Evolutionary conservation across 2,329 filamentous ascomycete genomes (phyloP).

Genomic region (Colletotrichum neosansevieriae): DNA sequence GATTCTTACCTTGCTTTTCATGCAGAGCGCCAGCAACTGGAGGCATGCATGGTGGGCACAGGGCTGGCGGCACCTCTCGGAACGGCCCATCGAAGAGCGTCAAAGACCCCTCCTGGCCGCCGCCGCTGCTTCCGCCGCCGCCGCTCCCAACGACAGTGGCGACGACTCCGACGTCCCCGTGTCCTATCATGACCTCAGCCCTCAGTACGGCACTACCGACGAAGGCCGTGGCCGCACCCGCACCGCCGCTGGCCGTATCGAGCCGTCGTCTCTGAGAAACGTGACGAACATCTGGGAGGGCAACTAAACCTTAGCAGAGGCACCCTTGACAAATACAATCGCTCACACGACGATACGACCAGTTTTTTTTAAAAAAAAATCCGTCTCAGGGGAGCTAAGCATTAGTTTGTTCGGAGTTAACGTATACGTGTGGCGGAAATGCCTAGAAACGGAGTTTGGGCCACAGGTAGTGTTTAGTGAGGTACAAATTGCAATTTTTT

Average conservation of each 20-base stretch:
- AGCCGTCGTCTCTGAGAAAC: conserved; percentile 34
- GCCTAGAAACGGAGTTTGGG: neutral
- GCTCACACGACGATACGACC: neutral
- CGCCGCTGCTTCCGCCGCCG: neutral
- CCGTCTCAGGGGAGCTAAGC: neutral
- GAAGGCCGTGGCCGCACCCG: conserved; percentile 18
- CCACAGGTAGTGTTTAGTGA: neutral
- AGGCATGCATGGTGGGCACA: conserved; percentile 41
- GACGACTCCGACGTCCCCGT: conserved; percentile 35
- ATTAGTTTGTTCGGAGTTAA: conserved; percentile 10
- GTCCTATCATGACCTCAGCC: conserved; percentile 32
- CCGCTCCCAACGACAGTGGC: conserved; percentile 23
- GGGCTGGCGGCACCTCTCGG: conserved; percentile 34
- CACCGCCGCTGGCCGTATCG: conserved; percentile 2
- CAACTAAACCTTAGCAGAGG: neutral
- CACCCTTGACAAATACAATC: neutral
- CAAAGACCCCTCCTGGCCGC: conserved; percentile 35
- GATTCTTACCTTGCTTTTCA: conserved; percentile 34
- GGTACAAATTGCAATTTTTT: neutral
- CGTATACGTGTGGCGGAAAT: neutral
- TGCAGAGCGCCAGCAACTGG: conserved; percentile 38
- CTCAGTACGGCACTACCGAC: conserved; percentile 30
- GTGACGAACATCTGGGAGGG: conserved; percentile 32
- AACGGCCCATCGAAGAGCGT: conserved; percentile 26
- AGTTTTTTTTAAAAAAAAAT: too few species aligned